Percentiles rank a stretch among this genome's conserved stretches.
phyloP scores from a whole-genome alignment of 306 rosid species.

The Lablab purpureus region DNA sequence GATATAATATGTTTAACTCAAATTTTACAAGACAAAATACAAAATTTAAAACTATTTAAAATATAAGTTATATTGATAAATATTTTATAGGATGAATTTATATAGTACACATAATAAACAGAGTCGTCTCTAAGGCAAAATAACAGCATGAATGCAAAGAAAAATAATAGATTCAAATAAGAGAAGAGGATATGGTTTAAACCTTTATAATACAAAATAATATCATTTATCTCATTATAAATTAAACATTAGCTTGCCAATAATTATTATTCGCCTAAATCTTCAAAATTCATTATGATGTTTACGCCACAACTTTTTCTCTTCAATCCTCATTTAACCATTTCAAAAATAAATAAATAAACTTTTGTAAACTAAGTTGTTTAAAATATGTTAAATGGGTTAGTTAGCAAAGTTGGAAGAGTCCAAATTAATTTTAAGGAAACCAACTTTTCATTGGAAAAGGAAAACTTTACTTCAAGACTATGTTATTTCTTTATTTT shows the following conservation, averaged over 20 bases:
- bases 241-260: constrained; percentile 9
- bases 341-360: neutral
- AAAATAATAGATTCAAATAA: neutral
- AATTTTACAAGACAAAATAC: too few species aligned
- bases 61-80: too few species aligned
- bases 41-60: too few species aligned
- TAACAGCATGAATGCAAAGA: neutral
- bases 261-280: neutral
- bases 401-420: neutral
- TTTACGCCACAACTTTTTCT: neutral
- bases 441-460: too few species aligned
- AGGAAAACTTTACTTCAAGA: too few species aligned
- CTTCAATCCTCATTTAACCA: neutral
- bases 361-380: neutral
- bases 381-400: neutral
- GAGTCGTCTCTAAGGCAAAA: too few species aligned
- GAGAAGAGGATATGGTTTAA: neutral
- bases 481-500: too few species aligned
- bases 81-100: too few species aligned
- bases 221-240: neutral
- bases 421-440: too few species aligned
- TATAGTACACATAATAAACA: too few species aligned
- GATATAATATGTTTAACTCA: too few species aligned
- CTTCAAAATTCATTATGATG: constrained; percentile 3
- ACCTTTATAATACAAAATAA: neutral